phyloP scores from a whole-genome alignment of 2,329 filamentous ascomycete genomes.

The Mariannaea sp. region DNA sequence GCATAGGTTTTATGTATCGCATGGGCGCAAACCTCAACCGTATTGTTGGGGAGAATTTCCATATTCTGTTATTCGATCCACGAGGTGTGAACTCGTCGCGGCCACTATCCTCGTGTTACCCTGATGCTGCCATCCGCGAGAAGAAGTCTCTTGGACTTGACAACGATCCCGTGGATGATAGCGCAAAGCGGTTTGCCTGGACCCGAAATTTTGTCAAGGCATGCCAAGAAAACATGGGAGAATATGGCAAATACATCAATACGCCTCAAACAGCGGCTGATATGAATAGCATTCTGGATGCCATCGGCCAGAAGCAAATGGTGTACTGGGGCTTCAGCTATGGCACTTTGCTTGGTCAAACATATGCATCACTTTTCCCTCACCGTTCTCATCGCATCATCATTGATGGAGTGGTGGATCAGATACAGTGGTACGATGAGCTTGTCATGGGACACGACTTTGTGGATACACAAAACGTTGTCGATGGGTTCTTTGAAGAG shows the following conservation, averaged over 20 bases:
- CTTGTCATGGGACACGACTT: slow-evolving; percentile 37
- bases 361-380: slow-evolving; percentile 47
- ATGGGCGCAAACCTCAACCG: slow-evolving; percentile 43
- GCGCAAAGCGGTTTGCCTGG: slow-evolving; percentile 48
- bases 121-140: slow-evolving; percentile 40
- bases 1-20: slow-evolving; percentile 44
- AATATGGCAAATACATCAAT: slow-evolving; percentile 51
- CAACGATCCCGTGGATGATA: slow-evolving; percentile 40
- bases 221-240: slow-evolving; percentile 51
- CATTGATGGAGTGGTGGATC: slow-evolving; percentile 45
- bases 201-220: slow-evolving; percentile 47
- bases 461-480: slow-evolving; percentile 37
- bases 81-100: slow-evolving; percentile 47
- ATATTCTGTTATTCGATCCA: slow-evolving; percentile 54
- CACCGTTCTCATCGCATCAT: slow-evolving; percentile 41
- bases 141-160: slow-evolving; percentile 32
- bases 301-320: slow-evolving; percentile 40
- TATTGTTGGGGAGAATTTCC: slow-evolving; percentile 49
- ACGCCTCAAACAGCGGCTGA: slow-evolving; percentile 57
- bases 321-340: slow-evolving; percentile 51
- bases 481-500: slow-evolving; percentile 43
- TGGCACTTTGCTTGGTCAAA: slow-evolving; percentile 48
- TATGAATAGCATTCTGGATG: slow-evolving; percentile 56
- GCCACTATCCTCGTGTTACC: slow-evolving; percentile 47
- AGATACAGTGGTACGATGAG: slow-evolving; percentile 42